Evolutionary conservation across 495 filamentous ascomycete species (phyloP).

Genomic region (Hypomontagnella monticulosa): DNA sequence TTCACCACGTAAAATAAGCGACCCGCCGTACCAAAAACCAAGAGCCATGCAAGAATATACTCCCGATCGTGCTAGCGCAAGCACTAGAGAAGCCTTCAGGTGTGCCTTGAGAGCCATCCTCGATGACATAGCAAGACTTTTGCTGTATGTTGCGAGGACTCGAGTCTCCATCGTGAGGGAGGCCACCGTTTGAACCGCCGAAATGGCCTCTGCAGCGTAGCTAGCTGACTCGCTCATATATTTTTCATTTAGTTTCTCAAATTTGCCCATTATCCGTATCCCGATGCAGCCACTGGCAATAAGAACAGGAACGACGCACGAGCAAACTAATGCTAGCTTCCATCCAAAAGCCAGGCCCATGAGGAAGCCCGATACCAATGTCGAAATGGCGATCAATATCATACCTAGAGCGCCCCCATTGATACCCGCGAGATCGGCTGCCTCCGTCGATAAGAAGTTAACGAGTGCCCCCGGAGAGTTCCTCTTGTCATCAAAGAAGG

Average conservation of each 20-base stretch:
- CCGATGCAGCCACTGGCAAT: slow-evolving; percentile 85
- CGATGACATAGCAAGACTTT: slow-evolving; percentile 70
- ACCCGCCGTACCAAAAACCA: slow-evolving; percentile 92
- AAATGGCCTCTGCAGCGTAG: slow-evolving; percentile 90
- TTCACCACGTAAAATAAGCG: slow-evolving; percentile 72
- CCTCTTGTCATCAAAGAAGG: slow-evolving; percentile 85
- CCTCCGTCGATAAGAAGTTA: slow-evolving; percentile 84
- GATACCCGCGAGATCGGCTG: slow-evolving; percentile 83
- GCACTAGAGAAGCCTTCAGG: slow-evolving; percentile 73
- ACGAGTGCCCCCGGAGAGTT: slow-evolving; percentile 86
- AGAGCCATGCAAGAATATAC: slow-evolving; percentile 84
- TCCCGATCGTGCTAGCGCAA: slow-evolving; percentile 82
- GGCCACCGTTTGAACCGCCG: slow-evolving; percentile 92
- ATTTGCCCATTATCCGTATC: slow-evolving; percentile 80
- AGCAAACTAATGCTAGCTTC: slow-evolving; percentile 90
- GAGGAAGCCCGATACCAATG: slow-evolving; percentile 72
- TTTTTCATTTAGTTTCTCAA: slow-evolving; percentile 73
- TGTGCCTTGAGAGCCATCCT: slow-evolving; percentile 70
- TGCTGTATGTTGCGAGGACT: slow-evolving; percentile 77
- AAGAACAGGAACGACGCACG: slow-evolving; percentile 78
- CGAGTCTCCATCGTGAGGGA: slow-evolving; percentile 84
- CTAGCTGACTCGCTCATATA: slow-evolving; percentile 79
- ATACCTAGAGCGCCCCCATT: slow-evolving; percentile 84
- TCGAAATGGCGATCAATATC: slow-evolving; percentile 77
- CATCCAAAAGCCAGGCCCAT: slow-evolving; percentile 79